Percentiles rank a stretch among this genome's conserved stretches.
These are phyloP conservation scores for Rhamnella rubrinervis DNA, from an alignment of 331 rosid genomes.

Conservation along the genomic window DNA sequence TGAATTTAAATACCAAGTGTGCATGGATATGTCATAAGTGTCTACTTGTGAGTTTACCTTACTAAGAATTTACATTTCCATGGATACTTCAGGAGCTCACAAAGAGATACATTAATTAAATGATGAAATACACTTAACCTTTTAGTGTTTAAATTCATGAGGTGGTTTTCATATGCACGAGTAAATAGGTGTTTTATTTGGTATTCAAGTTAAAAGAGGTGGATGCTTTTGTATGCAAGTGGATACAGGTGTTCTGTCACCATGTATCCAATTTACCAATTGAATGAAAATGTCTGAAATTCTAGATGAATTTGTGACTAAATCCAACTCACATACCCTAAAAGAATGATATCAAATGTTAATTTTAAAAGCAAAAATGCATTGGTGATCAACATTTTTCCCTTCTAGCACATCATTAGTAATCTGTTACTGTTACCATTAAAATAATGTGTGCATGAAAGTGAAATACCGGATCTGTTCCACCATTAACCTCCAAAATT, in stretches of 20 bases:
- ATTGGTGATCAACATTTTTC: not conserved
- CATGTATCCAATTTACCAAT: not conserved
- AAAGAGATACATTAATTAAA: not conserved
- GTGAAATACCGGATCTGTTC: constrained; percentile 29
- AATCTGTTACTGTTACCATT: not conserved
- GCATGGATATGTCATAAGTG: not conserved
- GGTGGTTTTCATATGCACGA: not conserved
- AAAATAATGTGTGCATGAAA: not conserved
- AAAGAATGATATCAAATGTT: not conserved
- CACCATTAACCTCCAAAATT: constrained; percentile 27
- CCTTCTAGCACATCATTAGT: not conserved
- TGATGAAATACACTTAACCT: not conserved
- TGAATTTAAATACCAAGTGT: not conserved
- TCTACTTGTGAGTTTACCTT: not conserved
- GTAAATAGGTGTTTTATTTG: no score
- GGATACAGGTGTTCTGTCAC: not conserved
- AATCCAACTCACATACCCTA: no score
- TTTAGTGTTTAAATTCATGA: no score
- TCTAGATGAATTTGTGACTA: no score
- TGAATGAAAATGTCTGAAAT: not conserved
- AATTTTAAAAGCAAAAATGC: not conserved
- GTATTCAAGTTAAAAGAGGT: not conserved
- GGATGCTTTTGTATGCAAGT: not conserved
- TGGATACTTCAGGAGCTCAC: not conserved
- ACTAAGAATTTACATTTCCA: not conserved